Evolutionary conservation across 345 rosid genomes (phyloP).

Genomic region (Mallotus nudiflorus): DNA sequence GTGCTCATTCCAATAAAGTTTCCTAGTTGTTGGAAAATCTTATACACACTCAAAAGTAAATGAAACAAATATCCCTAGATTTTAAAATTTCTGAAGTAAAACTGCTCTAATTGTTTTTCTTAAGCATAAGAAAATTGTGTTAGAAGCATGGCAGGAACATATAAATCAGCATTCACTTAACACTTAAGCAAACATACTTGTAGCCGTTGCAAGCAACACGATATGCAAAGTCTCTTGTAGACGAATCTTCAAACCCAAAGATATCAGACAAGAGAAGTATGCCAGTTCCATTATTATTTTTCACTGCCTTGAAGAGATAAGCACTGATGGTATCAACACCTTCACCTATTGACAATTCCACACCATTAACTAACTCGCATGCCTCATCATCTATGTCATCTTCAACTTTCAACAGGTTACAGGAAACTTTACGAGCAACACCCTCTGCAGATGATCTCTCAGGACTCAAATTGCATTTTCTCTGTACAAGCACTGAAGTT

Average conservation of each 20-base stretch:
- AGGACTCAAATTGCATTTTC: slow-evolving; percentile 29
- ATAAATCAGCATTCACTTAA: not conserved
- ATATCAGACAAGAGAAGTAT: slow-evolving; percentile 68
- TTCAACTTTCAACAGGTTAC: slow-evolving; percentile 42
- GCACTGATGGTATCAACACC: slow-evolving; percentile 56
- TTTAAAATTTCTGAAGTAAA: not conserved
- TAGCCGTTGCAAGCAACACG: slow-evolving; percentile 86
- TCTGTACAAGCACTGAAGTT: slow-evolving; percentile 58
- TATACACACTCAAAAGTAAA: not conserved
- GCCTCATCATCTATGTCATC: slow-evolving; percentile 54
- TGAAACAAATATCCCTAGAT: not conserved
- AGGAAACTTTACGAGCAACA: slow-evolving; percentile 18
- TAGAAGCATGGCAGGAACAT: not conserved
- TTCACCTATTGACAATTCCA: slow-evolving; percentile 61
- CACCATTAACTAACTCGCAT: slow-evolving; percentile 73
- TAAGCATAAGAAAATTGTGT: too few relatives aligned
- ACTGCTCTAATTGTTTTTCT: too few relatives aligned
- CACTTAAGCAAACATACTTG: slow-evolving; percentile 51
- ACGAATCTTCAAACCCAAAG: slow-evolving; percentile 78
- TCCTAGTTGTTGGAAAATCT: not conserved
- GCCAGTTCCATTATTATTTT: slow-evolving; percentile 80
- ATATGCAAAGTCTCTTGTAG: slow-evolving; percentile 83
- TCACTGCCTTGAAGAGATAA: slow-evolving; percentile 73
- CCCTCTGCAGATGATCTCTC: slow-evolving; percentile 16
- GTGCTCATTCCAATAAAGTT: not conserved